Conservation (phyloP, 306 rosid species). For the Cotoneaster glaucophyllus region DNA sequence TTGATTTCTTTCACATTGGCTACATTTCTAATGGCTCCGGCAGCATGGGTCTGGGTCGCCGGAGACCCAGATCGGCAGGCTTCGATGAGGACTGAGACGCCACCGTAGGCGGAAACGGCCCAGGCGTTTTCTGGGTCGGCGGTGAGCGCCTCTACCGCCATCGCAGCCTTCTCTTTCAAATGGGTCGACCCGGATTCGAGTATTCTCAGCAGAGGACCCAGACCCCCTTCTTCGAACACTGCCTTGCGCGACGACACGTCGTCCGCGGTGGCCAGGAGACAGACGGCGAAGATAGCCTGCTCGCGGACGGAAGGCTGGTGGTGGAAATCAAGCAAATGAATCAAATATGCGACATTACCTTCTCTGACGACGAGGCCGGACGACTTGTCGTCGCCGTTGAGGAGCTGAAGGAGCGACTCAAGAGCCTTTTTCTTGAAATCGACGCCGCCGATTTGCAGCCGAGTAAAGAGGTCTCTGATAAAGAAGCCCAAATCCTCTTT, state of each 20-base stretch:
- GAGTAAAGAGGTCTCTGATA: constrained; percentile 42
- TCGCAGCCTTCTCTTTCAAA: constrained; percentile 38
- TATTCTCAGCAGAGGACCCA: constrained; percentile 40
- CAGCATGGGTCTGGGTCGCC: constrained; percentile 28
- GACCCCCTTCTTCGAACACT: constrained; percentile 48
- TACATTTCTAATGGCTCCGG: constrained; percentile 39
- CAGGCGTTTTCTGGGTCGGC: constrained; percentile 48
- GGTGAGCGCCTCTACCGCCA: constrained; percentile 43
- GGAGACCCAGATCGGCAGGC: constrained; percentile 50
- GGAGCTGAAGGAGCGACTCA: constrained; percentile 46
- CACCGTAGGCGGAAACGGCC: constrained; percentile 55
- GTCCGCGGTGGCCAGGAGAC: constrained; percentile 33
- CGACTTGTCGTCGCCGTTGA: constrained; percentile 24
- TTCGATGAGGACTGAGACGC: constrained; percentile 34
- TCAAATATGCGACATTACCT: constrained; percentile 35
- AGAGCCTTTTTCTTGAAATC: constrained; percentile 53
- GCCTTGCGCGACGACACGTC: constrained; percentile 36
- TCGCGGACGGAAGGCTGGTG: constrained; percentile 33
- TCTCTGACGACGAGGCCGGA: constrained; percentile 27
- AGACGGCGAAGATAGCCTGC: constrained; percentile 31
- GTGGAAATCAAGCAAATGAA: constrained; percentile 43
- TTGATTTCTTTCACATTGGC: constrained; percentile 38
- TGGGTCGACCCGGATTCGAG: constrained; percentile 34
- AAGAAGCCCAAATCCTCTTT: constrained; percentile 35
- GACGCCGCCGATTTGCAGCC: constrained; percentile 49